phyloP scores from a whole-genome alignment of 805 yeast genomes.

The Lachancea mirantina region DNA sequence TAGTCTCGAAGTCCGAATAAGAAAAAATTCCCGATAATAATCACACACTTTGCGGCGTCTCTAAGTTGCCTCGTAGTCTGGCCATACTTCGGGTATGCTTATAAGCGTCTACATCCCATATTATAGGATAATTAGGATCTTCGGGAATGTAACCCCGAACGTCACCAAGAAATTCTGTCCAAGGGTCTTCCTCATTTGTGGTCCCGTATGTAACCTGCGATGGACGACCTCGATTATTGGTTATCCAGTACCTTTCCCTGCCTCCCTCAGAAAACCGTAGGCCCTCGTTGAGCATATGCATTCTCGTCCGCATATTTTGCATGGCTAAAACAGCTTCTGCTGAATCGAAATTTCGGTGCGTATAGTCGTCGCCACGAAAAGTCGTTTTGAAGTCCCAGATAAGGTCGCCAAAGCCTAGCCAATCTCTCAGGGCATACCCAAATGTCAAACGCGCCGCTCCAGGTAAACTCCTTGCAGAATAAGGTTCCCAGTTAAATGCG shows the following conservation, averaged over 20 bases:
- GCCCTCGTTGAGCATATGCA: slow-evolving; percentile 74
- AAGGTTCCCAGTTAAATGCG: slow-evolving; percentile 76
- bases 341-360: slow-evolving; percentile 77
- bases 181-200: slow-evolving; percentile 14
- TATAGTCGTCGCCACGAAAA: slow-evolving; percentile 63
- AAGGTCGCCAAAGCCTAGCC: slow-evolving; percentile 70
- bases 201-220: slow-evolving; percentile 9
- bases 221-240: slow-evolving; percentile 14
- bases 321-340: slow-evolving; percentile 63
- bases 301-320: slow-evolving; percentile 55
- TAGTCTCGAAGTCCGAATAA: too few species aligned
- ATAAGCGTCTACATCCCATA: slow-evolving; percentile 26
- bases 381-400: slow-evolving; percentile 68
- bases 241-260: slow-evolving; percentile 73
- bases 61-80: slow-evolving; percentile 12
- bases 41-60: slow-evolving; percentile 5
- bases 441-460: slow-evolving; percentile 61
- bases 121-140: slow-evolving; percentile 31
- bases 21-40: too few species aligned
- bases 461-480: slow-evolving; percentile 52
- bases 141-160: slow-evolving; percentile 19
- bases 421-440: slow-evolving; percentile 63
- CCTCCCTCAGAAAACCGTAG: slow-evolving; percentile 76
- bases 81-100: slow-evolving; percentile 21
- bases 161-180: slow-evolving; percentile 21